Evolutionary conservation across 2,329 filamentous ascomycete genomes (phyloP).

Genomic region (Fusarium illudens): DNA sequence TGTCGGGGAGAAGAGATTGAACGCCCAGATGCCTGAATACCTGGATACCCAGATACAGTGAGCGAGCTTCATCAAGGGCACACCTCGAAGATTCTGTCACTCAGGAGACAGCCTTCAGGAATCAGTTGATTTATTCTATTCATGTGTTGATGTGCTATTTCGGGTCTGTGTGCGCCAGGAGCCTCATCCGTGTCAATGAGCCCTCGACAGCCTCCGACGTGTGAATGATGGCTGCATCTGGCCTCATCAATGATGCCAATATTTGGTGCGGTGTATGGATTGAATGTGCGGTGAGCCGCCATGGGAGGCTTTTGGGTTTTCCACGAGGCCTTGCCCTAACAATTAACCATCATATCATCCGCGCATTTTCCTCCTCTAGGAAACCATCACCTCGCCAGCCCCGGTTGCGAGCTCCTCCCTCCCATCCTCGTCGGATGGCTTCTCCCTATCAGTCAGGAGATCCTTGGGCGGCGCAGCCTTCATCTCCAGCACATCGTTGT

Average conservation of each 20-base stretch:
- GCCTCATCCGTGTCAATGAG: background rate
- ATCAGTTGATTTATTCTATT: slow-evolving; percentile 6
- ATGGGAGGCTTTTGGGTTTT: background rate
- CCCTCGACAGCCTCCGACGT: background rate
- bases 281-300: background rate
- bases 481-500: slow-evolving; percentile 60
- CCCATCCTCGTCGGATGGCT: slow-evolving; percentile 15
- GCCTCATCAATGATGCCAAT: background rate
- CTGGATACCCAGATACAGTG: background rate
- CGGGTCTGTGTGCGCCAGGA: background rate
- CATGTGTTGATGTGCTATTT: background rate
- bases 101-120: background rate
- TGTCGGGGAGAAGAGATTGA: background rate
- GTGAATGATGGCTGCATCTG: background rate
- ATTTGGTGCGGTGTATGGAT: background rate
- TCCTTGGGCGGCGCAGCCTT: slow-evolving; percentile 49
- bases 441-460: slow-evolving; percentile 31
- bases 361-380: slow-evolving; percentile 23
- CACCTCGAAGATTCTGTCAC: slow-evolving; percentile 9
- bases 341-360: slow-evolving; percentile 17
- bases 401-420: slow-evolving; percentile 29
- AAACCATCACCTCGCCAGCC: slow-evolving; percentile 35
- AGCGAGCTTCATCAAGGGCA: background rate
- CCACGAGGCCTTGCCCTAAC: slow-evolving; percentile 6
- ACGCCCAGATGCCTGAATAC: background rate